Evolutionary conservation across 1,139 yeast genomes (phyloP), one percentile per base, ranked within the genome.

Genomic region (Yamadazyma dendronema): DNA sequence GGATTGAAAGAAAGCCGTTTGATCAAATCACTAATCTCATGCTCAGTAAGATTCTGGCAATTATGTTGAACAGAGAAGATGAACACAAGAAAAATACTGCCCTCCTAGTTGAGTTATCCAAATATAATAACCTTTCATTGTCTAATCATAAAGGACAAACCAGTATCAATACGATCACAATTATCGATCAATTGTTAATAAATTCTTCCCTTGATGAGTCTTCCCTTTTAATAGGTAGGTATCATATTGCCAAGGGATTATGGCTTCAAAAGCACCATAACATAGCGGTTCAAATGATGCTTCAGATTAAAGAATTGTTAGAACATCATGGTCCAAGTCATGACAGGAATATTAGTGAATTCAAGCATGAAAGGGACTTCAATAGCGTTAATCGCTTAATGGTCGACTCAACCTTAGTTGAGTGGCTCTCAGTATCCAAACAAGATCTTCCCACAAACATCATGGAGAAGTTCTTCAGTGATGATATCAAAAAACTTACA

Each of bases 381-480:
- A 12, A 30, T 10, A 30, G 35, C 10, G 19, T 40, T n/a, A 38
- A 31, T 25, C 4, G 10, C 27, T 38, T 50, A n/a, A 44, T 66
- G 21, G 49, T 80, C 1, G 62, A 64, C 25, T 74, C 88, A 0
- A 62, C 57, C n/a, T 56, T 87, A 38, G 87, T 82, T 1, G 68
- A 74, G 34, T 88, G 96, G 96, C 64, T 79, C 39, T 72, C 87
- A 0, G 73, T 68, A 30, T 84, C 95, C 0, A 73, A 84, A 34
- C 83, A 81, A 40, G 94, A 82, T 41, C 67, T 80, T 17, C 78
- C 89, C 0, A 65, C 73, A 1, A 63, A 59, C 7, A 78, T 89
- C 4, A 72, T 83, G 72, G 61, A 63, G 1, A 61, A 67, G 3
- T 81, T 81, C 51, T 79, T 87, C 11, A 25, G 12, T 3, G 37